Conservation (phyloP, 371 early-diverging fungal genomes). For the Astathelohania contejeani region DNA sequence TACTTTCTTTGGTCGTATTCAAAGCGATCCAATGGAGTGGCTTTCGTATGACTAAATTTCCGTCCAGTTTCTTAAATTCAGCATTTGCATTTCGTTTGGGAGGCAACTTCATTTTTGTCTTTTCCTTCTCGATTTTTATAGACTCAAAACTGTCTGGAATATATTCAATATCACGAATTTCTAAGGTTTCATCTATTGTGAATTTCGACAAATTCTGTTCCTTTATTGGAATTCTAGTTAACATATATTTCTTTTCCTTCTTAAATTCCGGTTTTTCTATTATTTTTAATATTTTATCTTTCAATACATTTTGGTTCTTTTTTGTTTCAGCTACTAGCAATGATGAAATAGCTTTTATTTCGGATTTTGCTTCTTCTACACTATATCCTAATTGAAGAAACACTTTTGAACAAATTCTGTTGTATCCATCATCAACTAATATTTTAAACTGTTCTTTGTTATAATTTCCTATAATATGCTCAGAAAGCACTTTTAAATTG, state of each 20-base stretch:
- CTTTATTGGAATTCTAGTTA: background rate
- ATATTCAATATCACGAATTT: background rate
- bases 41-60: constrained; percentile 4
- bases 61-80: background rate
- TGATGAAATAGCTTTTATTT: background rate
- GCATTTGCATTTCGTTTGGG: constrained; percentile 7
- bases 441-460: constrained; percentile 12
- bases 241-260: background rate
- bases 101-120: background rate
- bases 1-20: constrained; percentile 7
- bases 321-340: constrained; percentile 10
- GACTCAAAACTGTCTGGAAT: background rate
- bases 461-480: background rate
- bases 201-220: background rate
- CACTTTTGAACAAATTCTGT: constrained; percentile 13
- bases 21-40: constrained; percentile 25
- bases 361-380: constrained; percentile 2
- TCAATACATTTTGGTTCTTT: too few relatives aligned
- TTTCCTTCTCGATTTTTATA: background rate
- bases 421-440: constrained; percentile 13
- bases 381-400: constrained; percentile 12
- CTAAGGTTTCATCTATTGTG: background rate
- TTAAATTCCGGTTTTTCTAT: background rate
- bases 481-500: constrained; percentile 5
- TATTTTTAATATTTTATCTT: background rate